Evolutionary conservation across 495 filamentous ascomycete species (phyloP), one percentile per base, ranked within the genome.

Genomic region (Daldinia caldariorum): DNA sequence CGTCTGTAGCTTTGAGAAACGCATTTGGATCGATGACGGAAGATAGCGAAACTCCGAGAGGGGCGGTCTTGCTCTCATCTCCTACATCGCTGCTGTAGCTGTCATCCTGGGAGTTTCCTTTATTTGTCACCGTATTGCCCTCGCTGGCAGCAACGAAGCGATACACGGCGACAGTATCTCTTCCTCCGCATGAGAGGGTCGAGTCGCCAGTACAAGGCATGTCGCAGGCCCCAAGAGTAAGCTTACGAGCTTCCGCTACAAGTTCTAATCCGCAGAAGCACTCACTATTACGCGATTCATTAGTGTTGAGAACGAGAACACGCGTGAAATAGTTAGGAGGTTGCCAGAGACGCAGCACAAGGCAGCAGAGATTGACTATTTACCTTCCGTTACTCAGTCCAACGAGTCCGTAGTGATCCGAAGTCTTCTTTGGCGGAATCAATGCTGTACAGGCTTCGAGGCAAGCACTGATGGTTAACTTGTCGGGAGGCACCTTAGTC

Each of bases 301-400:
- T 56, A 69, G 54, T 58, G 31, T 14, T 26, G 12, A 8, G 12
- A 16, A n/a, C 35, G 12, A 8, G 12, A 16, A n/a, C 35, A 22
- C 18, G 6, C 29, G 37, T 4, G 38, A 6, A 8, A 57, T 43
- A 6, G 32, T 7, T 47, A 20, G n/a, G 35, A 34, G 8, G 47
- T 37, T 56, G n/a, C 26, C 3, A 50, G 16, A n/a, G n/a, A 55
- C 6, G 31, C 13, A 31, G 53, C 14, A 37, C 14, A 37, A 4
- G 26, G 53, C 13, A 31, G 53, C 31, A 37, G 31, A 37, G 4
- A 26, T 22, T 32, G 6, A 54, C 29, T 0, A 54, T 59, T 32
- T 61, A 75, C 73, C 62, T 65, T 65, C 66, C 66, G 29, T 70
- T 70, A 35, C 50, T 57, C 18, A 75, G n/a, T 18, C 66, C 69